Conservation (phyloP, 176 grass and related monocot genomes). For the Dactylis glomerata region DNA sequence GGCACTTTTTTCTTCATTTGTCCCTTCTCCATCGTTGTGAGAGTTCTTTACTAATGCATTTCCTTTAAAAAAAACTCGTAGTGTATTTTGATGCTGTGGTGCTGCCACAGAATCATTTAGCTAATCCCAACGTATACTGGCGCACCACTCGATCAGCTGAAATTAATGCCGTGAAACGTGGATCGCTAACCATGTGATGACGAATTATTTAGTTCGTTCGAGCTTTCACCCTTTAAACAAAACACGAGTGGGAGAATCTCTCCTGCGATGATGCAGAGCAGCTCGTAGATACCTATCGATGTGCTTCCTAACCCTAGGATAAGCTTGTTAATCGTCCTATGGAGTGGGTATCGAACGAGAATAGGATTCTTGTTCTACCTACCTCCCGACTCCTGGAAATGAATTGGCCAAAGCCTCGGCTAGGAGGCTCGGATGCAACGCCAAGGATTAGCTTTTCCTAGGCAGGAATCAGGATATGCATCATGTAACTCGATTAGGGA, state of each 20-base stretch:
- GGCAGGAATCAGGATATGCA: not conserved
- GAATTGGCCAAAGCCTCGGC: not conserved
- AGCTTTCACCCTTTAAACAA: not conserved
- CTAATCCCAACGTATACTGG: not conserved
- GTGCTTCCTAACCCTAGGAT: not conserved
- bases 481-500: not conserved
- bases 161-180: not conserved
- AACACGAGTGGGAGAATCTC: constrained; percentile 1
- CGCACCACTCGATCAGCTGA: not conserved
- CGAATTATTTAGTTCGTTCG: not conserved
- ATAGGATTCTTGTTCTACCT: not conserved
- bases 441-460: constrained; percentile 8
- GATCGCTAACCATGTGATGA: constrained; percentile 12
- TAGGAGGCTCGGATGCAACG: not conserved
- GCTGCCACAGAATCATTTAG: not conserved
- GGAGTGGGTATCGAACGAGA: not conserved
- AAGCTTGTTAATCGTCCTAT: not conserved
- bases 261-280: not conserved
- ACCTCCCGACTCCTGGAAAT: not conserved
- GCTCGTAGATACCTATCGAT: not conserved
- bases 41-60: no score
- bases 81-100: not conserved
- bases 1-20: not conserved
- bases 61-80: no score
- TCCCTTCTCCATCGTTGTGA: not conserved